Evolutionary conservation across 495 filamentous ascomycete genomes (phyloP).

Genomic region (Talaromyces thailandensis): DNA sequence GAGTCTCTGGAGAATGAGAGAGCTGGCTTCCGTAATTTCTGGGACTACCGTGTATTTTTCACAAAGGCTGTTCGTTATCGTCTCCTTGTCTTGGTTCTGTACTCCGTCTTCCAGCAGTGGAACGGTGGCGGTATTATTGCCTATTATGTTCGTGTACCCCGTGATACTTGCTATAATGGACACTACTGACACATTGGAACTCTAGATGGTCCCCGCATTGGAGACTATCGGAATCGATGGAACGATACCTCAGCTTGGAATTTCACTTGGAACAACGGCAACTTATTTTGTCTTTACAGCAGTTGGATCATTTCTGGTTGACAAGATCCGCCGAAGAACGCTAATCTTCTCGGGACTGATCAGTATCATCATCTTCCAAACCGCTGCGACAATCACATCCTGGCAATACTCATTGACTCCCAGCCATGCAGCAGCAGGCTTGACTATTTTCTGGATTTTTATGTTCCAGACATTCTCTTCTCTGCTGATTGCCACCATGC

Average conservation of each 20-base stretch:
- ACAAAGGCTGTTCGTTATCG: constrained; percentile 24
- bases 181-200: neutral
- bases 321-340: constrained; percentile 26
- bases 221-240: constrained; percentile 23
- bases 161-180: neutral
- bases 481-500: constrained; percentile 32
- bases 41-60: constrained; percentile 33
- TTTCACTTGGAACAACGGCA: constrained; percentile 29
- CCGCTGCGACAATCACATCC: constrained; percentile 29
- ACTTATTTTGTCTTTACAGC: constrained; percentile 33
- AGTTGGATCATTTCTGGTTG: constrained; percentile 26
- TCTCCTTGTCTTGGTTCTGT: constrained; percentile 27
- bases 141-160: constrained; percentile 21
- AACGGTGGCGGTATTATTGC: constrained; percentile 35
- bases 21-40: constrained; percentile 18
- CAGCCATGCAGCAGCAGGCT: constrained; percentile 17
- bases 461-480: constrained; percentile 32
- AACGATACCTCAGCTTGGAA: constrained; percentile 22
- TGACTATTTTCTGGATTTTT: constrained; percentile 33
- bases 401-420: constrained; percentile 22
- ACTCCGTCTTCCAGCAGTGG: constrained; percentile 37
- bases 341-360: constrained; percentile 27
- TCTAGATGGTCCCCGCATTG: constrained; percentile 27
- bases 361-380: constrained; percentile 30
- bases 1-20: constrained; percentile 25